phyloP scores from a whole-genome alignment of 73 alveolate species.

The Symbiodinium natans region DNA sequence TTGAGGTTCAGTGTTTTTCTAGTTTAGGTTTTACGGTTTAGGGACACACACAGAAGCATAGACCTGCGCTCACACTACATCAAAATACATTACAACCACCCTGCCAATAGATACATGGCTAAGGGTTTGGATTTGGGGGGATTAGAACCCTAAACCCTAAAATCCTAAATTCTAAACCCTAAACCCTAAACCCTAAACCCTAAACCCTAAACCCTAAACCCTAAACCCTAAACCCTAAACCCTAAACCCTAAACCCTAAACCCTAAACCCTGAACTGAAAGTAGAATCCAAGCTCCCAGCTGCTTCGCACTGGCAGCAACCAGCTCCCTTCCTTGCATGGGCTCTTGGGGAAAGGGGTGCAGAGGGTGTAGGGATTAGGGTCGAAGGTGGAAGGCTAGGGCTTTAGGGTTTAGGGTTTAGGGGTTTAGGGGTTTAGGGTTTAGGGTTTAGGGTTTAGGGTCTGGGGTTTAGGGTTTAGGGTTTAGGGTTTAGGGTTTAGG shows the following conservation, averaged over 20 bases:
- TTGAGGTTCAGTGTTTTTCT: no score
- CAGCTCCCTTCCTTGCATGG: slow-evolving; percentile 10
- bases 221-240: not conserved
- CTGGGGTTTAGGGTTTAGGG: not conserved
- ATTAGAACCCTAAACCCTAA: not conserved
- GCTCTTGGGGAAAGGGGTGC: not conserved
- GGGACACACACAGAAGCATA: no score
- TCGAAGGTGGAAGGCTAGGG: no score
- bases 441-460: not conserved
- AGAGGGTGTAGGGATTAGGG: not conserved
- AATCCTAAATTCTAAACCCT: not conserved
- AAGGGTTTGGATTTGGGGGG: not conserved
- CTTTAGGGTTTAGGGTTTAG: no score
- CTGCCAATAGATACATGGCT: no score
- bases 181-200: not conserved
- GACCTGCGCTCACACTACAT: no score
- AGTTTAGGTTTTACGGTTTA: no score
- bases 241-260: no score
- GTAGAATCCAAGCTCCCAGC: not conserved
- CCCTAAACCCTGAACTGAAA: no score
- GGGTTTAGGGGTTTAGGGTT: no score
- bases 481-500: no score
- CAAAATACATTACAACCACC: no score
- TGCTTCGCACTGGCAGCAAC: slow-evolving; percentile 82
- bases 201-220: slow-evolving; percentile 3